A percentile compares a stretch with the other conserved stretches of the same genome.
Conservation (phyloP, 768 basidiomycete genomes). For the Lentinula sp. region DNA sequence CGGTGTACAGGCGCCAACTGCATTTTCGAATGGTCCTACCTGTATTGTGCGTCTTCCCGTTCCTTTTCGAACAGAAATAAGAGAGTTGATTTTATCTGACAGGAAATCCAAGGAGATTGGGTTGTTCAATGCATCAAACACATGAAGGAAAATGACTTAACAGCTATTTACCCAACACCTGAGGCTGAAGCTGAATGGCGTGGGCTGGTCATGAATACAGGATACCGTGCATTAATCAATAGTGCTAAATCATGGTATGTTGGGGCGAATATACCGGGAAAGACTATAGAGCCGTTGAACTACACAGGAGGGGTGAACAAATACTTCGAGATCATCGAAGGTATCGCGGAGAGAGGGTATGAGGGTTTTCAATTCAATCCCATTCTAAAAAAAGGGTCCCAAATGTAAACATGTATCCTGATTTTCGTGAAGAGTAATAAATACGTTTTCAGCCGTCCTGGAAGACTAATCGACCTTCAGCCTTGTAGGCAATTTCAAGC, state of each 20-base stretch:
- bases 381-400: not conserved
- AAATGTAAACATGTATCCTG: too few species aligned
- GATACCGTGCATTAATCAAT: not conserved
- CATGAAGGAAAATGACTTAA: slow-evolving; percentile 9
- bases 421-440: too few species aligned
- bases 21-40: slow-evolving; percentile 4
- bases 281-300: slow-evolving; percentile 10
- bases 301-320: slow-evolving; percentile 9
- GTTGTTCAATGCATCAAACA: slow-evolving; percentile 15
- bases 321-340: slow-evolving; percentile 5
- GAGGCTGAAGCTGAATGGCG: slow-evolving; percentile 4
- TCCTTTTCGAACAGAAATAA: not conserved
- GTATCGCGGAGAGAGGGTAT: slow-evolving; percentile 11
- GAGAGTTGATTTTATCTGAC: not conserved
- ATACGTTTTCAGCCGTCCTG: too few species aligned
- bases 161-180: not conserved
- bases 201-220: not conserved
- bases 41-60: not conserved
- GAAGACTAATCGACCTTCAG: too few species aligned
- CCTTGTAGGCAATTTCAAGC: too few species aligned
- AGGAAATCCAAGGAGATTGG: slow-evolving; percentile 23
- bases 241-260: slow-evolving; percentile 10
- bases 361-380: slow-evolving; percentile 7
- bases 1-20: slow-evolving; percentile 12
- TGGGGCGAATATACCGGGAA: slow-evolving; percentile 12